Base-by-base conservation (phyloP, 306 rosid species). In the Castanea crenata region DNA sequence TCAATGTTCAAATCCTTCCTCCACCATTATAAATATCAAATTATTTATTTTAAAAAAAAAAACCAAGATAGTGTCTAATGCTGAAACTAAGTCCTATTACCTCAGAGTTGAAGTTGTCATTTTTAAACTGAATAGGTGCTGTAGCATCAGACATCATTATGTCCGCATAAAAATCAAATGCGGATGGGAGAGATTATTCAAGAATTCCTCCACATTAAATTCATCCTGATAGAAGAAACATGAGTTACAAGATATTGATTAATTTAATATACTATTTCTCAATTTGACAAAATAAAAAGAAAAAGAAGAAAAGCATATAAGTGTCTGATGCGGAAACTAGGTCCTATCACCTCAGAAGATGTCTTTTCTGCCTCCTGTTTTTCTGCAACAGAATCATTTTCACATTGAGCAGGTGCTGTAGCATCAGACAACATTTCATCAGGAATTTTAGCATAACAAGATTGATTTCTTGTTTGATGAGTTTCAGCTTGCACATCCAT, bases 291-390 rank as follows among this genome's bases (percentile, higher is more conserved):
- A 15, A 15, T 0, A 1, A 16, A 15, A 4, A 10, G 0, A 29
- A 2, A 6, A 6, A 3, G 1, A 38, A 38, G 44, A 38, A 38
- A 38, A 38, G 11, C 11, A 38, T 38, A 38, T 38, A 38, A 38
- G 5, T 52, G 51, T 67, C 86, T 87, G 78, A 87, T 74, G 57
- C 70, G 35, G 51, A 68, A 64, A 64, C 56, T 76, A 38, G 5
- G 51, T 68, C 49, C 55, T 67, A 88, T 87, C 83, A 91, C 92
- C 88, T 85, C 81, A 9, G 76, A 34, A 58, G 75, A 41, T 15
- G 34, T 77, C 71, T 77, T 74, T 65, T 76, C 51, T 31, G 13
- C 46, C 76, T 15, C 38, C 68, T 77, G 76, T 69, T 73, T 77
- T 63, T 80, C 77, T 82, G 74, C 84, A 80, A 70, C 82, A 7